These are phyloP conservation scores for Fragaria vesca DNA, from an alignment of 306 rosid species.

Conservation along the genomic window DNA sequence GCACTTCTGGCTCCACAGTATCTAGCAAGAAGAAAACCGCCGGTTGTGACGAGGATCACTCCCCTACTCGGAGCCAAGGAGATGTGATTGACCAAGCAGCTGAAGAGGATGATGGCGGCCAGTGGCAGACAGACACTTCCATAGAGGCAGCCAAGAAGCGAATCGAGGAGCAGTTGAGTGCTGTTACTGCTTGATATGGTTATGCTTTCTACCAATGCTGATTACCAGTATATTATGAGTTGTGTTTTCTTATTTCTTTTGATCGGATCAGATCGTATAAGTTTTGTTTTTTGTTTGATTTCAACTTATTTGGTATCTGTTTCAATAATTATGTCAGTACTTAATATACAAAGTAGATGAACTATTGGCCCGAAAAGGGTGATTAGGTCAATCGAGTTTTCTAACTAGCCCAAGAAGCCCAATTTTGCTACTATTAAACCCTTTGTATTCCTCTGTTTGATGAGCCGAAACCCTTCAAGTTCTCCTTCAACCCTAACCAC, in stretches of 20 bases:
- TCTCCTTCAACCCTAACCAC: not conserved
- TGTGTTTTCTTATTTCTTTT: too few species aligned
- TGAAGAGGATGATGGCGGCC: conserved; percentile 39
- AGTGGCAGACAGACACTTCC: conserved; percentile 78
- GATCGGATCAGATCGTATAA: too few species aligned
- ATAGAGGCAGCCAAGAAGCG: conserved; percentile 64
- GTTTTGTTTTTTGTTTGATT: too few species aligned
- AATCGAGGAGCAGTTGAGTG: conserved; percentile 72
- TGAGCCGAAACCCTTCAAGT: not conserved
- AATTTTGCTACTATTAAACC: too few species aligned
- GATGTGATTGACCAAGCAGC: conserved; percentile 41
- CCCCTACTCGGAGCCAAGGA: conserved; percentile 49
- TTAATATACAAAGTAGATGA: not conserved
- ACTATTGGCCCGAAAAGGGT: not conserved
- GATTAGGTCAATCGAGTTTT: too few species aligned
- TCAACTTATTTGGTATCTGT: too few species aligned
- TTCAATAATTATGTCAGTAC: too few species aligned
- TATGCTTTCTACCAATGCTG: conserved; percentile 34
- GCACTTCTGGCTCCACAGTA: conserved; percentile 35
- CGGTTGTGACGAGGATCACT: conserved; percentile 70
- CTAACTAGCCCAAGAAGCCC: not conserved
- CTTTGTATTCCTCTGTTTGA: not conserved
- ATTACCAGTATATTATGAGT: too few species aligned
- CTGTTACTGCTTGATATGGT: conserved; percentile 72
- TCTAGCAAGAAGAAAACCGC: conserved; percentile 49